phyloP scores from a whole-genome alignment of 192 early-diverging fungal genomes.

The Linnemannia zychae region DNA sequence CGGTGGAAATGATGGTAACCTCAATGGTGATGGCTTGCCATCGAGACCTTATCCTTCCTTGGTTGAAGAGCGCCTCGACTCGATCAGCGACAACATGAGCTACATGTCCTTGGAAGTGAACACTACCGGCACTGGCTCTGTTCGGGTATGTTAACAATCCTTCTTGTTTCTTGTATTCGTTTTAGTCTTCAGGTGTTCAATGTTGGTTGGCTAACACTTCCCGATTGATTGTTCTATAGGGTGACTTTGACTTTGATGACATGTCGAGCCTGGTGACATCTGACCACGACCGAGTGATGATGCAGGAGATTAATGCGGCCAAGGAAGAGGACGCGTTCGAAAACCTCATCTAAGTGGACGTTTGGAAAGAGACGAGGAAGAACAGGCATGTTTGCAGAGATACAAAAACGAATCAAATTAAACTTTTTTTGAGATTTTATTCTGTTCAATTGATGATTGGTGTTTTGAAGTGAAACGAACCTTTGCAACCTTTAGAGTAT shows the following conservation, averaged over 20 bases:
- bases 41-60: conserved; percentile 33
- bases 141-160: conserved; percentile 62
- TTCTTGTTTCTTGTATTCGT: not conserved
- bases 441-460: too few species aligned
- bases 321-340: conserved; percentile 50
- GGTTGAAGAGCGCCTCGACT: conserved; percentile 55
- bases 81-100: conserved; percentile 70
- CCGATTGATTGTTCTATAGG: conserved; percentile 37
- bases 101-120: conserved; percentile 84
- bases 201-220: not conserved
- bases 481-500: too few species aligned
- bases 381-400: too few species aligned
- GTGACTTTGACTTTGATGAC: conserved; percentile 73
- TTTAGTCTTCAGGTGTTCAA: too few species aligned
- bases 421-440: too few species aligned
- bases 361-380: too few species aligned
- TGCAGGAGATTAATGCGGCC: conserved; percentile 50
- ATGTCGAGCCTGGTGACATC: conserved; percentile 54
- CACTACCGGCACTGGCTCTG: conserved; percentile 82
- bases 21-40: conserved; percentile 7
- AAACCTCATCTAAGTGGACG: conserved; percentile 26
- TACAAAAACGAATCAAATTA: too few species aligned
- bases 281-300: conserved; percentile 51
- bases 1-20: conserved; percentile 16
- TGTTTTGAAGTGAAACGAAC: too few species aligned